A percentile compares a stretch with the other conserved stretches of the same genome.
Evolutionary conservation across 140 eudicot species (phyloP).

Genomic region (Cichorium intybus): DNA sequence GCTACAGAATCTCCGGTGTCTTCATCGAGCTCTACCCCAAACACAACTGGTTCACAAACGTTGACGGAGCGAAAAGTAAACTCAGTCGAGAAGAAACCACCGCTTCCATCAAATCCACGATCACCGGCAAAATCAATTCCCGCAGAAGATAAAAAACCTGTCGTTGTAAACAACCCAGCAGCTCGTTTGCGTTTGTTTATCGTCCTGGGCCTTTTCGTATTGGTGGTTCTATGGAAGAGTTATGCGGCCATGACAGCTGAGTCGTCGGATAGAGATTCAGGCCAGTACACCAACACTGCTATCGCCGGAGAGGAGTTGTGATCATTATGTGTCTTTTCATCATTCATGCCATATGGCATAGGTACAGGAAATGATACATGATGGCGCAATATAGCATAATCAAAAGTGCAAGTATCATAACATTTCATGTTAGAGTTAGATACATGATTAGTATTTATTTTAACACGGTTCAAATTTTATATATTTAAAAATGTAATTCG

Average conservation of each 20-base stretch:
- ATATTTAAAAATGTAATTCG: background rate
- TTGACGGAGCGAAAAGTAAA: conserved; percentile 9
- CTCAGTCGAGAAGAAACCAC: conserved; percentile 23
- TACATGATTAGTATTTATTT: background rate
- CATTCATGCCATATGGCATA: background rate
- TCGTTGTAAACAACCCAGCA: background rate
- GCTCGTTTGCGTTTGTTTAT: background rate
- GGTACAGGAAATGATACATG: background rate
- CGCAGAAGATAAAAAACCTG: background rate
- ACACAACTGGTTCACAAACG: background rate
- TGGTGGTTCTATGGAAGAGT: conserved; percentile 17
- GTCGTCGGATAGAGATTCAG: background rate
- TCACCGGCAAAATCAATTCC: conserved; percentile 1
- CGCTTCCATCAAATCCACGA: conserved; percentile 17
- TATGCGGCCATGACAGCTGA: background rate
- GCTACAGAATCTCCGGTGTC: background rate
- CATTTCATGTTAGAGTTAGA: background rate
- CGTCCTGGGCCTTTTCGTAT: background rate
- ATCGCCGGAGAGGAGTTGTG: conserved; percentile 20
- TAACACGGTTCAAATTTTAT: background rate
- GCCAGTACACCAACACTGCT: background rate
- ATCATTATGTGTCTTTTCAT: background rate
- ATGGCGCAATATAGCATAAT: background rate
- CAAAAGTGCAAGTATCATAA: background rate
- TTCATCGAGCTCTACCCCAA: background rate